Base-by-base conservation (phyloP, 768 basidiomycete genomes). In the Serendipita sp. region DNA sequence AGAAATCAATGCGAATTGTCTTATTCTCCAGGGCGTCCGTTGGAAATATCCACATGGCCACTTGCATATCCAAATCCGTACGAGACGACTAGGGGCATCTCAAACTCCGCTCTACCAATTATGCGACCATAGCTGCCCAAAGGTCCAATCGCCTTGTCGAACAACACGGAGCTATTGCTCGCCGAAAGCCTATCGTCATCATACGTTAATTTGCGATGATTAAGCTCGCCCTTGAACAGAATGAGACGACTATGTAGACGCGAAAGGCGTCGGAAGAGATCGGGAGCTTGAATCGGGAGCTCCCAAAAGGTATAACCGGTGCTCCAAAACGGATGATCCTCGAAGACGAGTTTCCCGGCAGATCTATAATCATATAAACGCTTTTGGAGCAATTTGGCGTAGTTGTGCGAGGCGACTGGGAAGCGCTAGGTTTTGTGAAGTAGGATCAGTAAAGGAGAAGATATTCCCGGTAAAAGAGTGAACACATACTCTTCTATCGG, bases 271-370 rank as follows among this genome's bases (percentile, higher is more conserved):
- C 95, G 80, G 80, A 95, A 97, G 60, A 96, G 74, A 78, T 91
- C 90, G 2, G 90, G 90, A 0, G 88, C 88, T 72, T 92, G 89
- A 64, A 78, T 77, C 66, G 84, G 86, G 50, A 90, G 72, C 61
- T 90, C 87, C 89, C 90, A 92, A 77, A 83, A 95, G 42, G 91
- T 94, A 75, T 90, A 94, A 3, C 92, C 93, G n/a, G 90, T 90
- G 72, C 90, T 92, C 90, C 90, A 92, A 78, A 90, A 92, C 9
- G 89, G 86, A 68, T 93, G 90, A 68, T 91, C 87, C 72, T 96
- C 92, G 71, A 94, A 95, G 33, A 90, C 82, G n/a, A 48, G 34
- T 38, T 2, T 38, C 34, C 34, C 34, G 5, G 34, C 34, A 5
- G 34, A 38, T 38, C 34, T 38, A 14, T 38, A 14, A 5, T 5